Conservation (phyloP, 495 filamentous ascomycete species). For the Podospora tetraspora region DNA sequence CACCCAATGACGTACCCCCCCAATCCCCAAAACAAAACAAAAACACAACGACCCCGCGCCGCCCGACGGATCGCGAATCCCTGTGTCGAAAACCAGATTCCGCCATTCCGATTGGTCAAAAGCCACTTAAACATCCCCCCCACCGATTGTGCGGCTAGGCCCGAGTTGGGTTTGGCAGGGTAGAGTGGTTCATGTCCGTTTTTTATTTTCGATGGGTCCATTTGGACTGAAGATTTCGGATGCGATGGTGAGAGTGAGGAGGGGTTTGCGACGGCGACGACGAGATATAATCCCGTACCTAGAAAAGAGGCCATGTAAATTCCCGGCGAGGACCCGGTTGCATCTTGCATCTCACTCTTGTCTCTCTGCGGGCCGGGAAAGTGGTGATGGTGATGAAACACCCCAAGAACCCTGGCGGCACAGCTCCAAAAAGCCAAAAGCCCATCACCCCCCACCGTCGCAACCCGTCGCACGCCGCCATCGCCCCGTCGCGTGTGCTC, state of each 20-base stretch:
- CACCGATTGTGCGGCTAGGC: not conserved
- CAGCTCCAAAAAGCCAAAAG: too few relatives aligned
- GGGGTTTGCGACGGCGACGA: not conserved
- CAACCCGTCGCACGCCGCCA: not conserved
- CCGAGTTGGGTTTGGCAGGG: not conserved
- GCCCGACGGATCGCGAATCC: not conserved
- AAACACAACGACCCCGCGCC: not conserved
- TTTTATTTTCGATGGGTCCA: not conserved
- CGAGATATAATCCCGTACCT: too few relatives aligned
- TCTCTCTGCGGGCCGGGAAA: too few relatives aligned
- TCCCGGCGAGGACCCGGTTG: too few relatives aligned
- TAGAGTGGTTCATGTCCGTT: not conserved
- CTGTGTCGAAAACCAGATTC: not conserved
- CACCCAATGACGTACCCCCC: not conserved
- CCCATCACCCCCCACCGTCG: not conserved
- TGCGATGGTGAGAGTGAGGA: too few relatives aligned
- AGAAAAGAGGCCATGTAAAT: too few relatives aligned
- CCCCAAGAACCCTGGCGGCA: not conserved
- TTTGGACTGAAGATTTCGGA: too few relatives aligned
- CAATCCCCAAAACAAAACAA: not conserved
- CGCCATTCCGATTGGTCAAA: not conserved
- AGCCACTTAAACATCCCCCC: not conserved
- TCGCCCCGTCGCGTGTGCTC: not conserved
- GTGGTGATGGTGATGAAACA: too few relatives aligned
- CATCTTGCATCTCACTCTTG: too few relatives aligned